A percentile compares a stretch with the other conserved stretches of the same genome.
Conservation (phyloP, 1,284 basidiomycete genomes). For the Golubevia pallescens region DNA sequence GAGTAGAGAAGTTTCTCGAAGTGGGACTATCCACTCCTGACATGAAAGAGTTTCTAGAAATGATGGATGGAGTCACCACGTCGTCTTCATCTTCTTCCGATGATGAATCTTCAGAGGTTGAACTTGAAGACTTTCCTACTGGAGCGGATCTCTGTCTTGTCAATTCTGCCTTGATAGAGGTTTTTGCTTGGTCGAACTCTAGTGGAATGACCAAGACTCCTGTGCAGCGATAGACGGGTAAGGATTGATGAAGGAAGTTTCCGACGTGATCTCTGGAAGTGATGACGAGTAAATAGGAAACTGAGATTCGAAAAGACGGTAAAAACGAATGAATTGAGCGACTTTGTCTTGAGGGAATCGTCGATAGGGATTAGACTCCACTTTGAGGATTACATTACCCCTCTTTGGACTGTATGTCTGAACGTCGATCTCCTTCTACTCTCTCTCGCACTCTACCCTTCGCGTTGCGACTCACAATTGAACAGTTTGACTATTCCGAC, state of each 20-base stretch:
- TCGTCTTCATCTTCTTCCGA: conserved; percentile 27
- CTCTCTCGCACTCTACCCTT: neutral
- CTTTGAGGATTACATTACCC: no score
- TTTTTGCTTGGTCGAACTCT: conserved; percentile 19
- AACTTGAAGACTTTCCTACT: conserved; percentile 11
- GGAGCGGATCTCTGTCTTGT: conserved; percentile 9
- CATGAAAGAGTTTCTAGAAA: conserved; percentile 25
- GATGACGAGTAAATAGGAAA: conserved; percentile 47
- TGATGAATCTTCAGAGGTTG: conserved; percentile 17
- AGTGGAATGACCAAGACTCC: conserved; percentile 44
- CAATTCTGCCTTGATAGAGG: conserved; percentile 17
- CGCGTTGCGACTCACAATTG: conserved; percentile 20
- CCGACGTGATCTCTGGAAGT: conserved; percentile 35
- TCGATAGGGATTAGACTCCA: no score
- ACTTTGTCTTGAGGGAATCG: neutral
- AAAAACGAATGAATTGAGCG: neutral
- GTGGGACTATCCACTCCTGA: conserved; percentile 7
- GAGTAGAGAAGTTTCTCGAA: conserved; percentile 16
- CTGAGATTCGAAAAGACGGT: neutral
- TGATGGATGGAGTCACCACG: conserved; percentile 14
- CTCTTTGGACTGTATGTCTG: neutral
- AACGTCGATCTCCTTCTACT: no score
- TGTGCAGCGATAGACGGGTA: conserved; percentile 38
- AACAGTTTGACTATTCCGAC: conserved; percentile 36
- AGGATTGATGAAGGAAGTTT: conserved; percentile 33